Conservation (phyloP, 169 alveolate genomes). For the Eimeria maxima region DNA sequence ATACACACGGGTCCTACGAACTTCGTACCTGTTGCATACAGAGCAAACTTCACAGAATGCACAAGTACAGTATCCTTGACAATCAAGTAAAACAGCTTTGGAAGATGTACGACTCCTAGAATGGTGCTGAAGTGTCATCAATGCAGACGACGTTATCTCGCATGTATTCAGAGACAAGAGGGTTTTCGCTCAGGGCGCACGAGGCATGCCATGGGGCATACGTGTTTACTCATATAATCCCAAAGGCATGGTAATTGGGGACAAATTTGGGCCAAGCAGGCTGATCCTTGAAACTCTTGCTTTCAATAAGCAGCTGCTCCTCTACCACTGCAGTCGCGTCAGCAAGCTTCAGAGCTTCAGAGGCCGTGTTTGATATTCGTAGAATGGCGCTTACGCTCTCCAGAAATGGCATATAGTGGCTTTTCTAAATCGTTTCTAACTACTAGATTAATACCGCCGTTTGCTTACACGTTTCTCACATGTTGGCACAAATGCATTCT, state of each 20-base stretch:
- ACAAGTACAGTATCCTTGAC: not conserved
- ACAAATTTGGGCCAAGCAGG: not conserved
- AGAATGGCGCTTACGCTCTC: not conserved
- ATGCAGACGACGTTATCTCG: too few species aligned
- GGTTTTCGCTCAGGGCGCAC: not conserved
- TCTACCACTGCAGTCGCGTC: not conserved
- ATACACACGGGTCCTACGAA: not conserved
- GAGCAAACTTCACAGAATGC: not conserved
- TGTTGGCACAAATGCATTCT: not conserved
- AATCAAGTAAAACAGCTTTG: too few species aligned
- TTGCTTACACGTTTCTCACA: not conserved
- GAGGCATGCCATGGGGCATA: not conserved
- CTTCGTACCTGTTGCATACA: not conserved
- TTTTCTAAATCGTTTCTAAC: not conserved
- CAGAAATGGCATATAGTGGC: not conserved
- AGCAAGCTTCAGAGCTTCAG: not conserved
- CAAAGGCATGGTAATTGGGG: not conserved
- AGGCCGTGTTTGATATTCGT: not conserved
- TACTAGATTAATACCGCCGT: not conserved
- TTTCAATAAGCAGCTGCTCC: not conserved
- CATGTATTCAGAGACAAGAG: not conserved
- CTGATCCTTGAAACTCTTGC: not conserved
- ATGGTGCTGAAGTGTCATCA: too few species aligned
- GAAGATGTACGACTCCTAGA: too few species aligned
- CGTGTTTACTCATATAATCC: not conserved